Base-by-base conservation (phyloP, 352 stramenopile genomes). In the Phytophthora agathidicida region DNA sequence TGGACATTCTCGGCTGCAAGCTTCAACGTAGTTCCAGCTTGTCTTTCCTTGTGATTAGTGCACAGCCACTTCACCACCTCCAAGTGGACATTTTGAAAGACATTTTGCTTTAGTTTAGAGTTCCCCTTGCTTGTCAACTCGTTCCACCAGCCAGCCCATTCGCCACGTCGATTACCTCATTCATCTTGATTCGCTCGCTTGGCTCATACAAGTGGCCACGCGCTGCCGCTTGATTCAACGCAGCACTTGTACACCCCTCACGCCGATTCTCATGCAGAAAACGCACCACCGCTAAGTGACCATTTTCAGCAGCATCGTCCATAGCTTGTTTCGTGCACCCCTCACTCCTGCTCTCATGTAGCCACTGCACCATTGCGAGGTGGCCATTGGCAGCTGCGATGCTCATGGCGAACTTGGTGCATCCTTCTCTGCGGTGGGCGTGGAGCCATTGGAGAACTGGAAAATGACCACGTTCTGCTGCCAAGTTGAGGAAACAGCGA, bases 261-360 rank as follows among this genome's bases (percentile, higher is more conserved):
- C 24, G n/a, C 2, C 57, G 57, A 42, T 60, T 17, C 20, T 67
- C 50, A 22, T 66, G 49, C 11, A 67, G 58, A 33, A 43, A 67
- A n/a, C 46, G 9, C 16, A 67, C 42, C 33, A 62, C 50, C 24
- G 17, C 27, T 7, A 67, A 33, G 24, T 62, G 49, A 4, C 58
- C 58, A 46, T 56, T 61, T 23, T 30, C 43, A 5, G 49, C 58
- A 0, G 41, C 49, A 32, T 55, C 49, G 8, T 66, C 57, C 49
- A 66, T 66, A 8, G 41, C 57, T 14, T 61, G 49, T 22, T 66
- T 49, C 7, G 41, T 55, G 36, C 47, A 54, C 20, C 49, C 42
- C 28, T 54, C 57, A 6, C n/a, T 28, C 33, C 48, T 31, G 28
- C 60, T 60, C 22, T 46, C 17, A 42, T 60, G 38, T 4, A 66